phyloP scores from a whole-genome alignment of 2,329 filamentous ascomycete genomes.

The Cladophialophora yegresii region DNA sequence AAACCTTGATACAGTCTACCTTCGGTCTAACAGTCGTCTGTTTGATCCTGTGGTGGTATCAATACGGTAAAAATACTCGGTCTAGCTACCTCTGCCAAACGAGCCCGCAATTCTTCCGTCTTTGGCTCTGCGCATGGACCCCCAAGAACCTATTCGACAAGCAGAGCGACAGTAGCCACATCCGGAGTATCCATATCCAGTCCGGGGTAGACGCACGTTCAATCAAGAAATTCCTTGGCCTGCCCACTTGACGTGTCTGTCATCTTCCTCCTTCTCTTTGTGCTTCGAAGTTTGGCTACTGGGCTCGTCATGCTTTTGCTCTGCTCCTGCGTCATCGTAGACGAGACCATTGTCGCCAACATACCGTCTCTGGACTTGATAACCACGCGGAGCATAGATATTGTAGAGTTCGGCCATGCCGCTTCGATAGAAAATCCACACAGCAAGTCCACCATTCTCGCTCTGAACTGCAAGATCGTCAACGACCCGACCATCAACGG shows the following conservation, averaged over 20 bases:
- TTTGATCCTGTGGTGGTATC: not conserved
- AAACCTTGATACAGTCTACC: not conserved
- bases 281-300: not conserved
- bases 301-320: not conserved
- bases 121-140: not conserved
- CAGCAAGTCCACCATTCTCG: constrained; percentile 28
- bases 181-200: not conserved
- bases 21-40: not conserved
- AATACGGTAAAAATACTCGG: not conserved
- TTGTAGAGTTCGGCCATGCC: constrained; percentile 24
- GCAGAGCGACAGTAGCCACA: too few relatives aligned
- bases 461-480: constrained; percentile 34
- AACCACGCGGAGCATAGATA: constrained; percentile 24
- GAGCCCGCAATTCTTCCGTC: not conserved
- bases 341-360: constrained; percentile 31
- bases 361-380: constrained; percentile 13
- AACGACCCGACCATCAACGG: constrained; percentile 21
- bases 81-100: not conserved
- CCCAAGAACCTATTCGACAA: not conserved
- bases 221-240: not conserved
- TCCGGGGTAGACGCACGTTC: not conserved
- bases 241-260: constrained; percentile 21
- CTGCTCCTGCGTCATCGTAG: constrained; percentile 11
- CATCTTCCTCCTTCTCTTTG: constrained; percentile 12
- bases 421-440: constrained; percentile 34